Base-by-base conservation (phyloP, 495 filamentous ascomycete genomes). In the Poronia punctata region DNA sequence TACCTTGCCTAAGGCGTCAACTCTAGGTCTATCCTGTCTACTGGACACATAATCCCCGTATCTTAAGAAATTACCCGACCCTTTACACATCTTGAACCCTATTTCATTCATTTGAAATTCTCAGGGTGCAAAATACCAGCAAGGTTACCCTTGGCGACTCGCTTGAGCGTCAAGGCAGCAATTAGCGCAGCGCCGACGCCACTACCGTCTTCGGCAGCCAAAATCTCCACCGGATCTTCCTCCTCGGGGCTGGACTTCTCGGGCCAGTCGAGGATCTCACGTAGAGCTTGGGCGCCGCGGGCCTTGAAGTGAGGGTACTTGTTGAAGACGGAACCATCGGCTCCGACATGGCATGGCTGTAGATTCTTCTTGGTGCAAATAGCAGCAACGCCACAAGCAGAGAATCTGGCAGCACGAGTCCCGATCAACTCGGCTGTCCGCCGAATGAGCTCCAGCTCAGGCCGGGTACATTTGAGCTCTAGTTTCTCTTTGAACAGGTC, bases 251-350 rank as follows among this genome's bases (percentile, higher is more conserved):
- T 67, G 36, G 68, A 71, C 66, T 74, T 77, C 35, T 76, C 75
- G 3, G 79, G 72, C 92, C 90, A 96, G 63, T 92, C 88, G 9
- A 97, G 75, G 52, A 96, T 95, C 70, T 97, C 89, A 14, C 88
- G 80, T 15, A 97, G 78, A 15, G 90, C 90, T 50, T 79, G 71
- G 4, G 90, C 90, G 40, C 88, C 88, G 35, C 90, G 84, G 11
- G 76, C 76, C 74, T 95, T 90, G 75, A 97, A 97, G 64, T 95
- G 86, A 2, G 90, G 90, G 66, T 96, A 96, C 62, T 95, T 95
- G 73, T 94, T 95, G 72, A 96, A 97, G 29, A 97, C 88, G 8
- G 84, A 90, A 17, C 90, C 90, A 52, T 97, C 90, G 26, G 90
- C 90, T 52, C 90, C 90, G 14, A 96, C 90, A 61, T 96, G 89